Evolutionary conservation across 768 basidiomycete species (phyloP), one percentile per base, ranked within the genome.

Genomic region (Lentinula edodes): DNA sequence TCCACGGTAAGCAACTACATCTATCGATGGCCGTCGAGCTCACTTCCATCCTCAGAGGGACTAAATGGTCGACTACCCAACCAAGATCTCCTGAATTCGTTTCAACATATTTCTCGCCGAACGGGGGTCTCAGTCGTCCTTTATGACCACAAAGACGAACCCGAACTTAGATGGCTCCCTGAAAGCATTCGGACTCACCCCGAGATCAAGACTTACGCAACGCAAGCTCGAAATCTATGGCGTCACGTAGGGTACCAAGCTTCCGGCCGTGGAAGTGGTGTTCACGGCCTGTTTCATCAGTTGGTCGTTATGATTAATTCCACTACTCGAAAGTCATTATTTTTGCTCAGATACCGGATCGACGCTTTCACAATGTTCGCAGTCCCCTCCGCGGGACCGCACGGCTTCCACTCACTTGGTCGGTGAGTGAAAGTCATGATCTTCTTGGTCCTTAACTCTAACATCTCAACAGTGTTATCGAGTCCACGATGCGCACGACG

Each of bases 21-120:
- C 45, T 48, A 60, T 15, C 9, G 28, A 2, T 5, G 39, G 34
- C 35, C n/a, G 42, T 23, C 34, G 9, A 34, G 53, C 45, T 61
- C 62, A 56, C 13, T 12, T 66, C 39, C 58, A 28, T 60, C 4
- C 41, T 61, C 71, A 98, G 96, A 98, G 80, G 97, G 96, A 12
- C 78, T 93, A 3, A 98, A 98, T 69, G 97, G 95, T 20, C 88
- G 94, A 20, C 78, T 98, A 48, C 95, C 97, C 4, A 99, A 99
- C 69, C 95, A 98, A 74, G 97, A 99, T 72, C 78, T 97, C 2
- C 74, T 97, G 61, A 98, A 97, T 70, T 89, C 93, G 0, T 81
- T 93, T 52, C 77, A 83, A 20, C 70, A 84, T 41, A 89, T 97
- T 52, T 81, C 93, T 7, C 82, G 81, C 35, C 85, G 83, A 65